Evolutionary conservation across 129 eudicot species (phyloP).

Genomic region (Lactuca saligna): DNA sequence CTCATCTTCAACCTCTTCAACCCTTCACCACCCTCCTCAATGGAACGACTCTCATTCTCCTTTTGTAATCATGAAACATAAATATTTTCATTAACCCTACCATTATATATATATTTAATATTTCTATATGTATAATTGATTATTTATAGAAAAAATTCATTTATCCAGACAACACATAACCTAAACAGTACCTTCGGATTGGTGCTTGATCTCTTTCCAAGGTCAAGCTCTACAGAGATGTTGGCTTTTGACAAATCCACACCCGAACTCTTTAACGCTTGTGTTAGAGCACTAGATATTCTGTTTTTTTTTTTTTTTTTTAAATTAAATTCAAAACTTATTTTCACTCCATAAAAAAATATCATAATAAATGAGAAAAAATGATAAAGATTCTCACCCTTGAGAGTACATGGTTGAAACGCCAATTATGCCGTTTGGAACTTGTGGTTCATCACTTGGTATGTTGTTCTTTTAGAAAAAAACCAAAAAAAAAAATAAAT

Average conservation of each 20-base stretch:
- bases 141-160: too few relatives aligned
- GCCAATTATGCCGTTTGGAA: constrained; percentile 66
- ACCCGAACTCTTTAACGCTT: constrained; percentile 80
- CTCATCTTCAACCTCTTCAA: constrained; percentile 63
- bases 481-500: background rate
- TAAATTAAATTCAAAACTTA: background rate
- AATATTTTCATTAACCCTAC: background rate
- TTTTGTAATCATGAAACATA: constrained; percentile 11
- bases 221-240: constrained; percentile 84
- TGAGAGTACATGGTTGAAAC: constrained; percentile 81
- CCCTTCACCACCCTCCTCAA: constrained; percentile 50
- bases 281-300: constrained; percentile 71
- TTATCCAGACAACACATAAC: background rate
- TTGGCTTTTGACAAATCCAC: constrained; percentile 82
- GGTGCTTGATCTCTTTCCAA: constrained; percentile 60
- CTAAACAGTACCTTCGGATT: constrained; percentile 44
- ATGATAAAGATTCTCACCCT: constrained; percentile 53
- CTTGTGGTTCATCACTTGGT: constrained; percentile 39
- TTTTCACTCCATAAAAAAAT: background rate
- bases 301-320: constrained; percentile 36
- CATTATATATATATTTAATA: too few relatives aligned
- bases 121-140: too few relatives aligned
- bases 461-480: constrained; percentile 42
- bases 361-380: background rate
- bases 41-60: constrained; percentile 36